Base-by-base conservation (phyloP, 2,329 filamentous ascomycete species). In the Acarospora socialis region DNA sequence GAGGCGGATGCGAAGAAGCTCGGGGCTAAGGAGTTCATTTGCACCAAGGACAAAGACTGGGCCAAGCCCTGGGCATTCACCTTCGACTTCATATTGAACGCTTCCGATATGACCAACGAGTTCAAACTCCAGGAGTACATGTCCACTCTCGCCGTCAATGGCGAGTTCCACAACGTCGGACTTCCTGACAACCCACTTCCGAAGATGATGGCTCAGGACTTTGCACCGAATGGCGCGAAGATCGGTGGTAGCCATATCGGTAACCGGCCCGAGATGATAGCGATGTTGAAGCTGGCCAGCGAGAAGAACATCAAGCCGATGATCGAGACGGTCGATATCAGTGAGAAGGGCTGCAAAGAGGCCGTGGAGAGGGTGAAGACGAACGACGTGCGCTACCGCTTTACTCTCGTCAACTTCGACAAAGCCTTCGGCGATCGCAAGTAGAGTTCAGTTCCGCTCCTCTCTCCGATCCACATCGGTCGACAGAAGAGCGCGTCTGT, bases 211-310 rank as follows among this genome's bases (percentile, higher is more conserved):
- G 76, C 79, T 30, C 78, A 84, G 62, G 72, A 73, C 49, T 77
- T 92, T 47, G 65, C 81, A 37, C 56, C 56, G 42, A 92, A 87
- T 56, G 82, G 82, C 23, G 54, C 70, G 52, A 65, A 79, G 46
- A 77, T 84, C 46, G 74, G 76, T 25, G 69, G 69, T 24, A 78
- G 73, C 38, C 78, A 83, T 55, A 57, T 83, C 41, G 79, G 79
- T 12, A 77, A 68, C 50, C 64, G 78, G 35, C 65, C 64, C 28
- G 79, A 84, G 64, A 74, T 74, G 53, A 53, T 81, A 33, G 67
- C 68, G 42, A 83, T 84, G 78, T 53, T 83, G 49, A 59, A 78
- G 55, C 56, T 83, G 36, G 76, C 76, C 7, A 76, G 70, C 4
- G 70, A 80, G 42, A 77, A 77, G 62, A 68, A 68, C 3, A 62